Base-by-base conservation (phyloP, 2,329 filamentous ascomycete genomes). In the Aureobasidium sp. region DNA sequence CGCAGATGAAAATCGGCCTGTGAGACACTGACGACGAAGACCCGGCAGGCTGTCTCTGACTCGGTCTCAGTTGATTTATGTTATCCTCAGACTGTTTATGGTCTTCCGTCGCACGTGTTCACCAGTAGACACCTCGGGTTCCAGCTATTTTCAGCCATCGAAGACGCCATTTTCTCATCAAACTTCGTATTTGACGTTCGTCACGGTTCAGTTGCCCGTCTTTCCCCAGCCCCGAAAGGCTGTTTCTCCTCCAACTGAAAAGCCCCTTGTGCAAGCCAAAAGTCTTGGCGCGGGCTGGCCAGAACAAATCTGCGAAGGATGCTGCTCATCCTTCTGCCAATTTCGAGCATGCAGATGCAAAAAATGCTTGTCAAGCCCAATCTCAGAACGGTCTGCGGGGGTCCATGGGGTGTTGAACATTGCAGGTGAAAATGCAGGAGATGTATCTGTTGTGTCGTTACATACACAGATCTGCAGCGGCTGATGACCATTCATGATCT, bases 41-140 rank as follows among this genome's bases (percentile, higher is more conserved):
- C n/a, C n/a, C n/a, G n/a, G n/a, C n/a, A n/a, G n/a, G n/a, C 27
- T 34, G 30, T 34, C 30, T 21, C 30, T 47, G 30, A 35, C 8
- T 17, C 16, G 29, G 30, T 47, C 42, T 47, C 30, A 47, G 21
- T n/a, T 35, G 42, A 19, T 47, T 25, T 45, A 32, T 35, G 6
- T 45, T 47, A 7, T 17, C 17, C 22, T 8, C 10, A 47, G 30
- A 47, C 30, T 47, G 42, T 47, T 30, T 47, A 12, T 47, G 19
- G 29, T 17, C 17, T 17, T 29, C 42, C 22, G 42, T 47, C n/a
- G 42, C 42, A 47, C 42, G 42, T 47, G 42, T 47, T 35, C 42
- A 25, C 17, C 12, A 16, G 32, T 17, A 47, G 42, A 34, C 30
- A 47, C 29, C 19, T 35, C 5, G 10, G 16, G 19, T 35, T 35